Percentiles rank a stretch among this genome's conserved stretches.
Conservation (phyloP, 164 flowering plant species). For the grape (Vitis vinifera) region DNA sequence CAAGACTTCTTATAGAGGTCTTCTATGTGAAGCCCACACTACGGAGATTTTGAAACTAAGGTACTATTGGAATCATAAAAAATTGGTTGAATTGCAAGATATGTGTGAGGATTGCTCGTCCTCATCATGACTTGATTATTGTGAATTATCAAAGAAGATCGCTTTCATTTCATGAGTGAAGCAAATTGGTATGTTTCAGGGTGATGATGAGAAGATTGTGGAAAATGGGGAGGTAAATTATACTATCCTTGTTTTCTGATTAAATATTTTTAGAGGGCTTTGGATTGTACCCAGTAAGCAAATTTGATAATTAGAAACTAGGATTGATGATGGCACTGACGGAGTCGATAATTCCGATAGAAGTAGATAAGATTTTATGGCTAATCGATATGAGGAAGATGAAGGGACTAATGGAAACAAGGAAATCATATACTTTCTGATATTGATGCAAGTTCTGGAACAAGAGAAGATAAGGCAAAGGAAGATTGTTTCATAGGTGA, state of each 20-base stretch:
- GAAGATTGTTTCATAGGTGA: not conserved
- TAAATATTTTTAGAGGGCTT: conserved; percentile 56
- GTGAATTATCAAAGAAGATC: conserved; percentile 21
- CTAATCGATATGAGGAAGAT: conserved; percentile 21
- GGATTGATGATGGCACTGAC: conserved; percentile 20
- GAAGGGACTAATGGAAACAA: conserved; percentile 17
- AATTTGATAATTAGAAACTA: conserved; percentile 32
- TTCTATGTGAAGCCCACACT: conserved; percentile 76
- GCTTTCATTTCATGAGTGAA: conserved; percentile 44
- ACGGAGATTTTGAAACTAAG: conserved; percentile 72
- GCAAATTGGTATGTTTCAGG: conserved; percentile 35
- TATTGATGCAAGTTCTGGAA: conserved; percentile 19
- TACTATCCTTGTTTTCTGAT: conserved; percentile 42
- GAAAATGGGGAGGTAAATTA: conserved; percentile 36
- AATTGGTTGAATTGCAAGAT: conserved; percentile 47
- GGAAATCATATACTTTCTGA: conserved; percentile 28
- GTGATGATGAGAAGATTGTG: conserved; percentile 26
- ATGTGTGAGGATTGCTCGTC: conserved; percentile 88
- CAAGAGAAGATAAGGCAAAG: conserved; percentile 19
- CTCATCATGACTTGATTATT: conserved; percentile 26
- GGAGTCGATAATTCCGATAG: conserved; percentile 30
- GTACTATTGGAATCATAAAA: conserved; percentile 60
- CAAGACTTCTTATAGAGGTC: conserved; percentile 38
- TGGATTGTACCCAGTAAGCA: conserved; percentile 44
- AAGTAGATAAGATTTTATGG: conserved; percentile 28